phyloP scores from a whole-genome alignment of 257 asterid genomes.

The Solanum appendiculatum region DNA sequence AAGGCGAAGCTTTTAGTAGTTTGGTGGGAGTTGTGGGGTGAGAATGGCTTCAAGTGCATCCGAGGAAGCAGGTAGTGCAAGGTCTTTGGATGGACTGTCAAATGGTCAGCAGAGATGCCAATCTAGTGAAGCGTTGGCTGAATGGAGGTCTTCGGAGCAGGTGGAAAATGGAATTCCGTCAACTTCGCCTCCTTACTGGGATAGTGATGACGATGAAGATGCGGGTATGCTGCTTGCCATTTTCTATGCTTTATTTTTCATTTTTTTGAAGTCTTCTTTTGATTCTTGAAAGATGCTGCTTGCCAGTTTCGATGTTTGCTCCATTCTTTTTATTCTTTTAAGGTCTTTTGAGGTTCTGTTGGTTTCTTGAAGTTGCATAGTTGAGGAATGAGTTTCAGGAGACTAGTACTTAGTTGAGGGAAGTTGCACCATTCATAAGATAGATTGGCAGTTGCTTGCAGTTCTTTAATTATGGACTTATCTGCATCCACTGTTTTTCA shows the following conservation, averaged over 20 bases:
- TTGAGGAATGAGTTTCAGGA: background rate
- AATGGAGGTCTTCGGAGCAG: constrained; percentile 79
- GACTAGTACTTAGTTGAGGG: background rate
- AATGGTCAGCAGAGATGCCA: constrained; percentile 48
- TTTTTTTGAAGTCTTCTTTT: background rate
- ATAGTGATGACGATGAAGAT: constrained; percentile 57
- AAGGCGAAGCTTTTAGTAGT: constrained; percentile 40
- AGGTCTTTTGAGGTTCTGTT: background rate
- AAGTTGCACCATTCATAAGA: background rate
- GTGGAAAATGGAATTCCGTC: constrained; percentile 70
- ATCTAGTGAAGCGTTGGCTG: constrained; percentile 63
- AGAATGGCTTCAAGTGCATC: constrained; percentile 49
- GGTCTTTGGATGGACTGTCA: constrained; percentile 49
- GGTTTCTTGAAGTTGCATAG: background rate
- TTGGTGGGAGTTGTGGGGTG: constrained; percentile 43
- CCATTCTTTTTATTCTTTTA: background rate
- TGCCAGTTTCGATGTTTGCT: background rate
- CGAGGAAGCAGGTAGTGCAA: constrained; percentile 42
- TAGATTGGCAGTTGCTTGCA: background rate
- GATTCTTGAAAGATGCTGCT: background rate
- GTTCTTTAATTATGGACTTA: background rate
- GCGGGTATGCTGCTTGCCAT: constrained; percentile 28
- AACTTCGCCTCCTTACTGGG: constrained; percentile 92
- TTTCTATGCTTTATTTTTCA: background rate
- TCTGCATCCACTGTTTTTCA: background rate